Evolutionary conservation across 2,329 filamentous ascomycete species (phyloP), one percentile per base, ranked within the genome.

Genomic region (Aspergillus spinulosporus): DNA sequence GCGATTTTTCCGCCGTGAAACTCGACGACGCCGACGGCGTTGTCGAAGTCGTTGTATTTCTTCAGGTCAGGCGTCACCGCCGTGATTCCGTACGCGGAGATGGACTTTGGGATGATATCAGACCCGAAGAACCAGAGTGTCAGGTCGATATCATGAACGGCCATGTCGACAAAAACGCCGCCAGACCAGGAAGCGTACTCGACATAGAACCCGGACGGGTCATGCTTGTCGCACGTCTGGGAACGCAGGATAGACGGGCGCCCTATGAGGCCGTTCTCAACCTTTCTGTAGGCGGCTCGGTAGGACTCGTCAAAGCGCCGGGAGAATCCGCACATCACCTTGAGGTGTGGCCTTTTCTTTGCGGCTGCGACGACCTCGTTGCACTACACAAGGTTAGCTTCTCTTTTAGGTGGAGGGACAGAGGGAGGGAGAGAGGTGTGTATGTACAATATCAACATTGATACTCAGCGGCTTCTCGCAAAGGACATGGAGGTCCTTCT

Each of bases 121-220:
- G 80, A 71, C 9, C 82, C 82, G 65, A 86, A 85, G 74, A 82
- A 87, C 84, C 84, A 87, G 1, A 87, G 74, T 0, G 83, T 78
- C 1, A 88, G 78, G 59, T 87, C 84, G 62, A 89, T 88, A 63
- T 89, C 86, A 74, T 89, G 86, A 64, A 89, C 84, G 50, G 82
- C 84, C 74, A 84, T 87, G 74, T 89, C 86, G 56, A 88, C 86
- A 63, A 89, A 89, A 67, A 88, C 87, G 26, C 86, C 86, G 34
- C 87, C 86, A 1, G 77, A 82, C 72, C 82, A 85, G 63, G 84
- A 76, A 11, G 86, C 84, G 71, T 88, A 89, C 21, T 80, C 76
- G 54, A 89, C 84, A 69, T 88, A 88, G 78, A 88, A 88, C 46
- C 85, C 85, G 0, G 78, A 79, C 0, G 84, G 82, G 58, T 88